These are phyloP conservation scores for Lenzites betulinus DNA, from an alignment of 768 basidiomycete species.

Conservation along the genomic window DNA sequence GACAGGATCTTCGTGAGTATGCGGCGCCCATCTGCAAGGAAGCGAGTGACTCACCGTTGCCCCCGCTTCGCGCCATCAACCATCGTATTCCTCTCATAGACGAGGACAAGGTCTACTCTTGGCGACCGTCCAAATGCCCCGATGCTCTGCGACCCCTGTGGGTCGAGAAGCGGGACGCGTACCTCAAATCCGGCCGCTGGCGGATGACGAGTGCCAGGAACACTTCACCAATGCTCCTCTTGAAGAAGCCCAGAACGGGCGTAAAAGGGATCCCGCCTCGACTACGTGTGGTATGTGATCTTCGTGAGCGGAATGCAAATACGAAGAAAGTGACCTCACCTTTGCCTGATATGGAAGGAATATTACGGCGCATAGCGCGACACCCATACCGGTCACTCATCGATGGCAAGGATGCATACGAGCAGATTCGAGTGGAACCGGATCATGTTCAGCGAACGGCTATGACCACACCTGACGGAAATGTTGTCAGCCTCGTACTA, in stretches of 20 bases:
- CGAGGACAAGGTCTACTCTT: constrained; percentile 33
- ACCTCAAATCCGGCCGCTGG: constrained; percentile 36
- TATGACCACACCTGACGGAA: constrained; percentile 33
- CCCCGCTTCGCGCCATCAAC: constrained; percentile 36
- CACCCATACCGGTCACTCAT: constrained; percentile 21
- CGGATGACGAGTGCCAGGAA: constrained; percentile 28
- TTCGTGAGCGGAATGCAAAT: constrained; percentile 25
- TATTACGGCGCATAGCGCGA: constrained; percentile 21
- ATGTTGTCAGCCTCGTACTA: constrained; percentile 33
- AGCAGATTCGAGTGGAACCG: constrained; percentile 29
- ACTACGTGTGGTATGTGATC: constrained; percentile 15
- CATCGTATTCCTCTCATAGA: constrained; percentile 41
- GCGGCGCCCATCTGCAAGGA: constrained; percentile 12
- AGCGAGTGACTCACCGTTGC: constrained; percentile 23
- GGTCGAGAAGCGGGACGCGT: constrained; percentile 33
- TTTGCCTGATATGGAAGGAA: constrained; percentile 31
- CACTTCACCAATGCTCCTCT: constrained; percentile 36
- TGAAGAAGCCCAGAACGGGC: constrained; percentile 28
- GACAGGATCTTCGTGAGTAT: constrained; percentile 12
- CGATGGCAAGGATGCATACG: constrained; percentile 34
- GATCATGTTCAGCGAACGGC: constrained; percentile 26
- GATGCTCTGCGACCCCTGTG: constrained; percentile 31
- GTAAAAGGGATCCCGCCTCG: constrained; percentile 5
- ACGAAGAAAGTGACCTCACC: constrained; percentile 29
- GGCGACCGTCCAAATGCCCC: constrained; percentile 40